A percentile compares a stretch with the other conserved stretches of the same genome.
Evolutionary conservation across 257 asterid species (phyloP).

Genomic region (Ilex asprella): DNA sequence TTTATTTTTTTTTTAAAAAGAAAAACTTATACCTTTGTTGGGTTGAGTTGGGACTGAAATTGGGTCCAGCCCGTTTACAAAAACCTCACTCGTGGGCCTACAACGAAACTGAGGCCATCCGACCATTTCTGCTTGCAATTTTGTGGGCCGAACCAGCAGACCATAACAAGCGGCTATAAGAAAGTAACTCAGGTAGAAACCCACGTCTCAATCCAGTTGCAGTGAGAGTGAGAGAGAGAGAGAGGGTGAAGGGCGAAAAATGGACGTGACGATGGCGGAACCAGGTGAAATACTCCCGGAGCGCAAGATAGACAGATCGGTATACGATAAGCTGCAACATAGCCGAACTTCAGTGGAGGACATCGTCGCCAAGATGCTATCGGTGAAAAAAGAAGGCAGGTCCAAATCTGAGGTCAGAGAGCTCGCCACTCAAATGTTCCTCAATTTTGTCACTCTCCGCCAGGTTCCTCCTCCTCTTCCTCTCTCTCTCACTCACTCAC

Average conservation of each 20-base stretch:
- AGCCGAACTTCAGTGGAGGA: slow-evolving; percentile 72
- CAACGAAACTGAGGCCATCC: no score
- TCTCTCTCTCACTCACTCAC: background rate
- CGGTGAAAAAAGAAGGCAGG: slow-evolving; percentile 48
- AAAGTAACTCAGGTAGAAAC: no score
- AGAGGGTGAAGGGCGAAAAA: background rate
- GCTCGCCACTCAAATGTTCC: slow-evolving; percentile 67
- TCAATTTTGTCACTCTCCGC: slow-evolving; percentile 80
- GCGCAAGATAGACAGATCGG: slow-evolving; percentile 63
- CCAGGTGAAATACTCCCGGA: slow-evolving; percentile 92
- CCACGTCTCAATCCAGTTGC: no score
- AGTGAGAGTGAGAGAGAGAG: no score
- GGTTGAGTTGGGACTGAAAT: no score
- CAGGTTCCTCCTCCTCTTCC: slow-evolving; percentile 41
- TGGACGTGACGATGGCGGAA: slow-evolving; percentile 73
- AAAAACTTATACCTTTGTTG: no score
- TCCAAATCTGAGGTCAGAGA: slow-evolving; percentile 66
- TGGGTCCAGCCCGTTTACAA: no score
- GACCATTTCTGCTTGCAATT: no score
- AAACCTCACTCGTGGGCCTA: no score
- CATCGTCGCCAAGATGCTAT: slow-evolving; percentile 65
- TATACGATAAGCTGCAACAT: slow-evolving; percentile 54
- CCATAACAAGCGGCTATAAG: no score
- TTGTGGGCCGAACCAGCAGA: no score
- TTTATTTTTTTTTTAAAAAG: no score